phyloP scores from a whole-genome alignment of 768 basidiomycete species.

The Serendipita sp. region DNA sequence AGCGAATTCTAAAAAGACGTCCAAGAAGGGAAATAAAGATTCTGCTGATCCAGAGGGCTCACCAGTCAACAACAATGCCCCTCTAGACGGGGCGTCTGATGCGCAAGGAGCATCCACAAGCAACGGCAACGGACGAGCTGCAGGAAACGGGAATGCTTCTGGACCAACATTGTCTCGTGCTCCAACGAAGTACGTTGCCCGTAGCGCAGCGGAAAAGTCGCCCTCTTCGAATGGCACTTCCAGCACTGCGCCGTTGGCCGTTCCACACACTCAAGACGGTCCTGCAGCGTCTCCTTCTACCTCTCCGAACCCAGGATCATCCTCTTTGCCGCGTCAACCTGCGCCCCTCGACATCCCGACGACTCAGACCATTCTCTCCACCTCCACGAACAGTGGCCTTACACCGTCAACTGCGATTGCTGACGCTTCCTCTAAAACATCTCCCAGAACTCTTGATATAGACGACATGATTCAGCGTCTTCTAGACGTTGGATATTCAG shows the following conservation, averaged over 20 bases:
- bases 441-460: constrained; percentile 63
- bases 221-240: not conserved
- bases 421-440: constrained; percentile 15
- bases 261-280: not conserved
- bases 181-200: constrained; percentile 2
- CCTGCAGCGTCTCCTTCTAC: constrained; percentile 10
- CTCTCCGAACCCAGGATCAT: constrained; percentile 7
- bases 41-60: constrained; percentile 4
- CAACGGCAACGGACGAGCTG: not conserved
- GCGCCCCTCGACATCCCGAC: constrained; percentile 61
- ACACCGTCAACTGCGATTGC: constrained; percentile 20
- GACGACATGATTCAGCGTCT: constrained; percentile 97
- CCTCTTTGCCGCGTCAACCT: constrained; percentile 10
- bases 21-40: constrained; percentile 3
- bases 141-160: constrained; percentile 4
- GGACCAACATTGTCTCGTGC: not conserved
- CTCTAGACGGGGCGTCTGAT: not conserved
- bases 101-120: constrained; percentile 1
- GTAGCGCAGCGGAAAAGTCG: not conserved
- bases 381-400: constrained; percentile 26
- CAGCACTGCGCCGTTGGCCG: constrained; percentile 3
- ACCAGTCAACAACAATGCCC: not conserved
- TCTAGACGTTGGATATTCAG: constrained; percentile 91
- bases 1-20: constrained; percentile 1
- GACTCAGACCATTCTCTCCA: constrained; percentile 72